These are phyloP conservation scores for Aspergillus sp. DNA, from an alignment of 2,329 filamentous ascomycete species.

Conservation along the genomic window DNA sequence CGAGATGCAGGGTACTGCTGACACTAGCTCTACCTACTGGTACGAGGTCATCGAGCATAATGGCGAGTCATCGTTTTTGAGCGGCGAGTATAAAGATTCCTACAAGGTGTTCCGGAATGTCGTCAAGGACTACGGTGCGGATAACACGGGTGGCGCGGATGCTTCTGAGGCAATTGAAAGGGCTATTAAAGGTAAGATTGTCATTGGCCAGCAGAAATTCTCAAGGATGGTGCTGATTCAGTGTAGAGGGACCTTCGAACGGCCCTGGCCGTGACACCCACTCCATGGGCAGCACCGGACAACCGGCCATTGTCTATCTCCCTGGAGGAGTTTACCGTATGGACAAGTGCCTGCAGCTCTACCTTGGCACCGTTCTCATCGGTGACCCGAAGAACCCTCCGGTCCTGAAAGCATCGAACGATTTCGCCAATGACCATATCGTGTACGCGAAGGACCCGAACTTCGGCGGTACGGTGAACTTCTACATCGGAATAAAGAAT, in stretches of 20 bases:
- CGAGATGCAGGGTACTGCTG: conserved; percentile 1
- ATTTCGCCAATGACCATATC: conserved; percentile 47
- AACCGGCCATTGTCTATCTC: conserved; percentile 24
- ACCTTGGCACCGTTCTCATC: conserved; percentile 29
- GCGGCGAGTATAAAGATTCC: conserved; percentile 15
- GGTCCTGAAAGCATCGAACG: conserved; percentile 44
- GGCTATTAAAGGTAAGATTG: conserved; percentile 20
- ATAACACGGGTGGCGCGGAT: conserved; percentile 24
- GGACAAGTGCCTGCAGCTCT: conserved; percentile 17
- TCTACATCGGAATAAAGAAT: conserved; percentile 33
- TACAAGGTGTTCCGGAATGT: conserved; percentile 32
- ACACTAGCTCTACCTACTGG: conserved; percentile 11
- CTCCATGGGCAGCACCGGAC: conserved; percentile 22
- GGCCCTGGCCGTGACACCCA: conserved; percentile 18
- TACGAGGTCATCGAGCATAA: conserved; percentile 23
- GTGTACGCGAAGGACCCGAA: conserved; percentile 43
- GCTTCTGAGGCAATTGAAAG: conserved; percentile 21
- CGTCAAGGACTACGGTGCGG: conserved; percentile 26
- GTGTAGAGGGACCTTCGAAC: conserved; percentile 16
- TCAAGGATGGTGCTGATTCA: background rate
- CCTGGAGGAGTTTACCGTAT: conserved; percentile 24
- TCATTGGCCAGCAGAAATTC: background rate
- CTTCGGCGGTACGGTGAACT: conserved; percentile 24
- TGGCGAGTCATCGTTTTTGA: conserved; percentile 21
- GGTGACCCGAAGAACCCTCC: conserved; percentile 38